phyloP scores from a whole-genome alignment of 257 asterid genomes.

The Ajuga chamaepitys region DNA sequence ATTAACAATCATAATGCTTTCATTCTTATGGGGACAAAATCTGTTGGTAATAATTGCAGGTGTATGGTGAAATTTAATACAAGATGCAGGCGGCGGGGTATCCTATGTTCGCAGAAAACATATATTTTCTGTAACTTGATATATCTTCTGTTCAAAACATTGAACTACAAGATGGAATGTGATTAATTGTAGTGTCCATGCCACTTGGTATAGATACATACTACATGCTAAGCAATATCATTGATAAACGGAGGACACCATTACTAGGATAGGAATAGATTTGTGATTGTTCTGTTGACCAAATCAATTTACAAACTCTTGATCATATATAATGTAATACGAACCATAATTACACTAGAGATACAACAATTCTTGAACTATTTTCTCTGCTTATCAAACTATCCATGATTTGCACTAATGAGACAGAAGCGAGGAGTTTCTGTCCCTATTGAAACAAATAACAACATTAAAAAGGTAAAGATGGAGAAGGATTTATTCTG shows the following conservation, averaged over 20 bases:
- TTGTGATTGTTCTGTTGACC: too few relatives aligned
- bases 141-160: too few relatives aligned
- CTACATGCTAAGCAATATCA: too few relatives aligned
- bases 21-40: conserved; percentile 20
- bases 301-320: conserved; percentile 23
- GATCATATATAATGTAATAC: conserved; percentile 3
- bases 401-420: not conserved
- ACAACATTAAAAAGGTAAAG: conserved; percentile 4
- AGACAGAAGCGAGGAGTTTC: conserved; percentile 14
- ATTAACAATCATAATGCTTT: conserved; percentile 17
- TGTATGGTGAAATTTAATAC: not conserved
- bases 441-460: conserved; percentile 13
- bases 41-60: conserved; percentile 12
- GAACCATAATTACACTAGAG: conserved; percentile 22
- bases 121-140: not conserved
- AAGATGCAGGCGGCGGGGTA: not conserved
- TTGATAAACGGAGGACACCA: too few relatives aligned
- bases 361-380: conserved; percentile 13
- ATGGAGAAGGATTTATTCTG: conserved; percentile 12
- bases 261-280: too few relatives aligned
- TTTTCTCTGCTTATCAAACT: conserved; percentile 4
- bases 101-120: conserved; percentile 12
- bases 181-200: too few relatives aligned
- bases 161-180: too few relatives aligned
- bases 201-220: too few relatives aligned